Base-by-base conservation (phyloP, 2,329 filamentous ascomycete species). In the Aspergillus quadrilineatus region DNA sequence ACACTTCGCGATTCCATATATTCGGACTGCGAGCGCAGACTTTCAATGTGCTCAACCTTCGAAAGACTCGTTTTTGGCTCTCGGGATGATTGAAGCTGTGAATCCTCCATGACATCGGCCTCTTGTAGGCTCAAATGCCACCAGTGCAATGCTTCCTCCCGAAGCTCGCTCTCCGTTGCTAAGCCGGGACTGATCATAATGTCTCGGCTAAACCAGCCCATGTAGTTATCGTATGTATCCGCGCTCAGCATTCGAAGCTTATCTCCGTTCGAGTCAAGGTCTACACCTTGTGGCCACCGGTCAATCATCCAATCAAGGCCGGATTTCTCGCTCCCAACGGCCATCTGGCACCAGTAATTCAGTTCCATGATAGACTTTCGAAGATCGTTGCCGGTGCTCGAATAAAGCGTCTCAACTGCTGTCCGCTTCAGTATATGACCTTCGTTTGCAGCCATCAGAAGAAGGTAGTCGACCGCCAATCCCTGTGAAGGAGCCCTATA, bases 291-390 rank as follows among this genome's bases (percentile, higher is more conserved):
- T 7, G 90, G 89, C 85, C 87, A 93, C 55, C 88, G 82, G 47
- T 88, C 85, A 64, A 89, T 86, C 65, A 96, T 90, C 93, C 95
- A 99, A 65, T 93, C 89, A 44, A 96, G 83, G 0, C 94, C 93
- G 17, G 89, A 89, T 64, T 89, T 89, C n/a, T 85, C 80, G 69
- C 96, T 94, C 4, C 94, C 95, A 8, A 99, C 85, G 0, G 89
- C 91, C 74, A 97, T 92, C 71, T 99, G 94, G 70, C 95, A 99
- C 93, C 93, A 99, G 69, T 95, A 94, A 69, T 96, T 88, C 29
- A 99, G 81, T 59, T 97, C 92, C 55, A 83, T 86, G 48, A 99
- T 85, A 2, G 88, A 87, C 22, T 88, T 90, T 53, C 94, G 86
- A 10, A 99, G 76, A 69, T 99, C 94, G 29, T 81, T 75, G 2